phyloP scores from a whole-genome alignment of 129 eudicot species.

The Artemisia tridentata region DNA sequence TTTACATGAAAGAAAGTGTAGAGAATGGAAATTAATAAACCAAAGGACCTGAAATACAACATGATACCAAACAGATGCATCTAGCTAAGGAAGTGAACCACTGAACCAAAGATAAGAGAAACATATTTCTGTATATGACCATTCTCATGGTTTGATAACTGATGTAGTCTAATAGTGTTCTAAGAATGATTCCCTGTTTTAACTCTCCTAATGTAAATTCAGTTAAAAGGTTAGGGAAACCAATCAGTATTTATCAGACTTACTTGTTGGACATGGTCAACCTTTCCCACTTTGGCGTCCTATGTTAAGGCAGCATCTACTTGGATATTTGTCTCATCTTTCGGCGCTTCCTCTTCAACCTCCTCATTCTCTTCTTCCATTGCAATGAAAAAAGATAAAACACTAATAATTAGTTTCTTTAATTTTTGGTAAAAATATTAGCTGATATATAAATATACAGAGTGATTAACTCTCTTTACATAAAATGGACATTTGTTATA shows the following conservation, averaged over 20 bases:
- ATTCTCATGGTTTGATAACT: background rate
- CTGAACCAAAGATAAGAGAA: background rate
- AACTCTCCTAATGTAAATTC: conserved; percentile 8
- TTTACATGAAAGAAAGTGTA: too few relatives aligned
- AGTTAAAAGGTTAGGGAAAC: conserved; percentile 3
- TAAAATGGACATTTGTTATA: too few relatives aligned
- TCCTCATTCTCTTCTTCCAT: too few relatives aligned
- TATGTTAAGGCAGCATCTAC: too few relatives aligned
- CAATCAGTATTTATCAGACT: conserved; percentile 26
- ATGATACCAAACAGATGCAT: conserved; percentile 7
- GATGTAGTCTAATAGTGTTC: background rate
- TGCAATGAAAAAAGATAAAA: too few relatives aligned
- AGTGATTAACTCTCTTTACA: too few relatives aligned
- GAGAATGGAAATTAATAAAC: too few relatives aligned
- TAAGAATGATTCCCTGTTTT: background rate
- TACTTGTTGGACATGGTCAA: conserved; percentile 97
- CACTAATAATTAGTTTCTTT: too few relatives aligned
- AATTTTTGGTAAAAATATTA: too few relatives aligned
- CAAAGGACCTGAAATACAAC: background rate
- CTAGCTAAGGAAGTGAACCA: background rate
- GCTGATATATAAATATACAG: too few relatives aligned
- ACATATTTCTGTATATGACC: background rate
- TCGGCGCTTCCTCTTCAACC: too few relatives aligned
- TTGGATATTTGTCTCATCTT: too few relatives aligned
- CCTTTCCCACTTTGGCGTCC: conserved; percentile 68